Conservation (phyloP, 257 asterid species). For the Fraxinus americana region DNA sequence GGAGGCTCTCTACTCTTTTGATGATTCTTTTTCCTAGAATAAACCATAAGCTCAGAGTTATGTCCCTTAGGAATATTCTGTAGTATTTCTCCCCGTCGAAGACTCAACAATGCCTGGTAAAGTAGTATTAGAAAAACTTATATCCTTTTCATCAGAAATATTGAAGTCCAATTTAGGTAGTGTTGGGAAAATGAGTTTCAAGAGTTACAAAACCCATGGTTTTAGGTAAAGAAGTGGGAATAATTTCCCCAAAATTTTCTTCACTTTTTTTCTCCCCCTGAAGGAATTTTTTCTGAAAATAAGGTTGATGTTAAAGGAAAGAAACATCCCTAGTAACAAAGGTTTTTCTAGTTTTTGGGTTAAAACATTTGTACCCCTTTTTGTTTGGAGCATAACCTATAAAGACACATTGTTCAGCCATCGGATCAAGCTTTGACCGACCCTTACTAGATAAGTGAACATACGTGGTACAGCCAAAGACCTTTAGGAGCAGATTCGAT, state of each 20-base stretch:
- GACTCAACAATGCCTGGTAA: too few relatives aligned
- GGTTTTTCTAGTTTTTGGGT: not conserved
- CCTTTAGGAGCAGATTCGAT: not conserved
- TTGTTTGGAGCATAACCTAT: not conserved
- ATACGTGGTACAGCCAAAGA: not conserved
- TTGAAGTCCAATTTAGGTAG: too few relatives aligned
- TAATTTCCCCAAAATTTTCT: not conserved
- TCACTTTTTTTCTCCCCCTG: not conserved
- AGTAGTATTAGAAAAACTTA: too few relatives aligned
- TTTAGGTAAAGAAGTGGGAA: too few relatives aligned
- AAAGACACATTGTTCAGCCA: not conserved
- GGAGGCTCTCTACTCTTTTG: too few relatives aligned
- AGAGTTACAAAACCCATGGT: too few relatives aligned
- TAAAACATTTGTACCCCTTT: not conserved
- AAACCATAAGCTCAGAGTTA: too few relatives aligned
- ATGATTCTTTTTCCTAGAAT: too few relatives aligned
- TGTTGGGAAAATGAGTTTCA: too few relatives aligned
- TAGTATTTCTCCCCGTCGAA: too few relatives aligned
- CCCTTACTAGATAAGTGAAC: not conserved
- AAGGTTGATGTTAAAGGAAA: not conserved
- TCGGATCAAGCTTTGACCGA: not conserved
- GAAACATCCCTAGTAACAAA: not conserved
- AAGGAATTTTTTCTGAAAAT: not conserved
- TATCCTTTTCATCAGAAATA: too few relatives aligned
- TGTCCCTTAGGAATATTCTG: too few relatives aligned